Percentiles rank a stretch among this genome's conserved stretches.
These are phyloP conservation scores for Pseudogymnoascus sp. DNA, from an alignment of 2,329 filamentous ascomycete species.

Conservation along the genomic window DNA sequence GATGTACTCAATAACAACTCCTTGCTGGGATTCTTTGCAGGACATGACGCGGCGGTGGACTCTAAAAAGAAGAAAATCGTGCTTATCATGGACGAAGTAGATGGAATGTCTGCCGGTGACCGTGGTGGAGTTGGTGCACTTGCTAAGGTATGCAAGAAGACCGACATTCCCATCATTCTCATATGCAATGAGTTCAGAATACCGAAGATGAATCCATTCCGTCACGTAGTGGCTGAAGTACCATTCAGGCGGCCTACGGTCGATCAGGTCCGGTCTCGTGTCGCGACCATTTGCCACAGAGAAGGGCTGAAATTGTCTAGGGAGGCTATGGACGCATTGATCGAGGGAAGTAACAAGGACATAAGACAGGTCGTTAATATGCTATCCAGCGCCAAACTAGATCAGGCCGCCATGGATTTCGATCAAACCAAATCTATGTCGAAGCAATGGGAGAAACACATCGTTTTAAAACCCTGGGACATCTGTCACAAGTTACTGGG, in stretches of 20 bases:
- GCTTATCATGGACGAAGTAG: slow-evolving; percentile 97
- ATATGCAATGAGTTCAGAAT: slow-evolving; percentile 93
- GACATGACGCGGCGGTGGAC: slow-evolving; percentile 73
- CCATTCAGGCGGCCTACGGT: slow-evolving; percentile 83
- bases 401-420: slow-evolving; percentile 70
- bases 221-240: slow-evolving; percentile 74
- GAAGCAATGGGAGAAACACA: slow-evolving; percentile 96
- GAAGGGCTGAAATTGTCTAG: slow-evolving; percentile 81
- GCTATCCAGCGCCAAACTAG: slow-evolving; percentile 88
- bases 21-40: slow-evolving; percentile 81
- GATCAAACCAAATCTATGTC: slow-evolving; percentile 89
- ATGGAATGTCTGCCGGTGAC: slow-evolving; percentile 97
- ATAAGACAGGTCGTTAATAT: slow-evolving; percentile 99
- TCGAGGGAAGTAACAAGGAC: slow-evolving; percentile 91
- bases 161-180: slow-evolving; percentile 86
- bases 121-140: slow-evolving; percentile 91
- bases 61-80: slow-evolving; percentile 83
- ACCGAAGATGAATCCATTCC: slow-evolving; percentile 98
- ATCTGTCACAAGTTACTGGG: slow-evolving; percentile 90
- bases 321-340: slow-evolving; percentile 81
- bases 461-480: slow-evolving; percentile 95
- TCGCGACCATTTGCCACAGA: slow-evolving; percentile 90
- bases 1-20: slow-evolving; percentile 93
- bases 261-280: slow-evolving; percentile 81
- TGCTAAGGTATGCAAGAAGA: slow-evolving; percentile 91